A percentile compares a stretch with the other conserved stretches of the same genome.
phyloP scores from a whole-genome alignment of 805 yeast genomes.

The Maudiozyma serrabonitensis region DNA sequence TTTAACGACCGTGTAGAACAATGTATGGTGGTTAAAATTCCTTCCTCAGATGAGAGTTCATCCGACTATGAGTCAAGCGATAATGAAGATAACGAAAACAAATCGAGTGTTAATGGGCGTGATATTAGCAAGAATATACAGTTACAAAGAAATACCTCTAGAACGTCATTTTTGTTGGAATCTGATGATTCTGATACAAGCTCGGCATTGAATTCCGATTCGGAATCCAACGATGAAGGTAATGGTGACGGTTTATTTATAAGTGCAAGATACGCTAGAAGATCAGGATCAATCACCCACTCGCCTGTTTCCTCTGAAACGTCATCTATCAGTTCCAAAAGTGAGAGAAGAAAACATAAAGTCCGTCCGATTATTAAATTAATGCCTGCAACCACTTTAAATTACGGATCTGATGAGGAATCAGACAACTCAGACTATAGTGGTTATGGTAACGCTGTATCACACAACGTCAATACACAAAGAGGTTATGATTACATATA shows the following conservation, averaged over 20 bases:
- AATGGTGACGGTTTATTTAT: conserved; percentile 28
- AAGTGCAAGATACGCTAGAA: conserved; percentile 25
- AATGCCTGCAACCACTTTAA: conserved; percentile 79
- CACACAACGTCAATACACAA: conserved; percentile 62
- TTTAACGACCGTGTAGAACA: conserved; percentile 93
- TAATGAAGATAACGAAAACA: conserved; percentile 20
- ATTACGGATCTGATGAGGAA: conserved; percentile 61
- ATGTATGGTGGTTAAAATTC: conserved; percentile 61
- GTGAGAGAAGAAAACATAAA: conserved; percentile 6
- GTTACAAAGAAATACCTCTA: neutral
- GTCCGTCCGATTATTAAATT: conserved; percentile 54
- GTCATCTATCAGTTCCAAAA: conserved; percentile 17
- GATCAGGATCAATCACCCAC: conserved; percentile 18
- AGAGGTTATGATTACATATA: conserved; percentile 72
- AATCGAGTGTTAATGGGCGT: conserved; percentile 12
- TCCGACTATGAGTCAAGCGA: conserved; percentile 7
- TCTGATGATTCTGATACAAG: conserved; percentile 5
- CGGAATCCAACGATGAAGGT: conserved; percentile 20
- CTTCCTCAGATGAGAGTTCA: conserved; percentile 5
- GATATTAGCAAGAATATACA: neutral
- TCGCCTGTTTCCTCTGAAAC: conserved; percentile 18
- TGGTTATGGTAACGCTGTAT: conserved; percentile 41
- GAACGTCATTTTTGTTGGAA: neutral
- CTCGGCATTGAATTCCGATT: conserved; percentile 4
- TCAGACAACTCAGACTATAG: conserved; percentile 31